A percentile compares a stretch with the other conserved stretches of the same genome.
Evolutionary conservation across 2,329 filamentous ascomycete species (phyloP).

Genomic region (Setomelanomma holmii): DNA sequence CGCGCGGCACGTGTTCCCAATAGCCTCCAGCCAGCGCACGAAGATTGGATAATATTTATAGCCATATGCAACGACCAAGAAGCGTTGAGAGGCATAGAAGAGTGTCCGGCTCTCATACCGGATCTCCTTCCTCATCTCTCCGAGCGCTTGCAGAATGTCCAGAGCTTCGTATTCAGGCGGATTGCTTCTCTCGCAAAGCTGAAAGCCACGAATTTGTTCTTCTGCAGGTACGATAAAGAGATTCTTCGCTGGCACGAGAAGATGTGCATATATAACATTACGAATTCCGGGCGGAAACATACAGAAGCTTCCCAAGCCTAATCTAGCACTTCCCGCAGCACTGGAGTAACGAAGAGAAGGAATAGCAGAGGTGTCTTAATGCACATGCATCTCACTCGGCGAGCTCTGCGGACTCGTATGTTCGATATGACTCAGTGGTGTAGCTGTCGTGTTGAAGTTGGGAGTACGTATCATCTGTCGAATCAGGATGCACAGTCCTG

Average conservation of each 20-base stretch:
- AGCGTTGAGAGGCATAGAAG: slow-evolving; percentile 5
- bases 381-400: too few relatives aligned
- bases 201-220: not conserved
- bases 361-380: too few relatives aligned
- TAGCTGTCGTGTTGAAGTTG: too few relatives aligned
- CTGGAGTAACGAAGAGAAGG: too few relatives aligned
- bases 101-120: slow-evolving; percentile 4
- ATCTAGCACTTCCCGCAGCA: too few relatives aligned
- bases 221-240: not conserved
- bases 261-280: not conserved
- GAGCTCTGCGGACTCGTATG: too few relatives aligned
- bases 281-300: not conserved
- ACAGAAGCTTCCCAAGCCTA: too few relatives aligned
- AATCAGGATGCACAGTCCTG: too few relatives aligned
- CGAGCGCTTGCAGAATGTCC: not conserved
- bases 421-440: too few relatives aligned
- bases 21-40: slow-evolving; percentile 5
- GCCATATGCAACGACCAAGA: not conserved
- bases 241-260: not conserved
- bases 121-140: not conserved
- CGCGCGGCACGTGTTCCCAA: slow-evolving; percentile 4
- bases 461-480: too few relatives aligned
- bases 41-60: slow-evolving; percentile 8
- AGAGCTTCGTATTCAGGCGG: not conserved
- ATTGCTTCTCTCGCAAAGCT: not conserved